Evolutionary conservation across 2,329 filamentous ascomycete genomes (phyloP), one percentile per base, ranked within the genome.

Genomic region (Conoideocrella luteorostrata): DNA sequence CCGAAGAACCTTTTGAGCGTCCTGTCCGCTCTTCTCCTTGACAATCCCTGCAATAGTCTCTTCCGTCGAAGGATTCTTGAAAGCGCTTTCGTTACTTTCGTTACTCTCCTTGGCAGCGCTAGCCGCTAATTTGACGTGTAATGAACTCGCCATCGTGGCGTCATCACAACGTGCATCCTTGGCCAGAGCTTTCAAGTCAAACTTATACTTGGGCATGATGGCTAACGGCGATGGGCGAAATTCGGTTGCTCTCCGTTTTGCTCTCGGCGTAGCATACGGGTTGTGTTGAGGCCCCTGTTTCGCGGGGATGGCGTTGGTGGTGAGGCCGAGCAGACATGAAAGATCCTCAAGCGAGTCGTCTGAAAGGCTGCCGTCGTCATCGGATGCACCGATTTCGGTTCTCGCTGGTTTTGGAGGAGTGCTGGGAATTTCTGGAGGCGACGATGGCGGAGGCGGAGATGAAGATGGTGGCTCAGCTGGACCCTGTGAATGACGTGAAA

Each of bases 311-410:
- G 36, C 24, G 51, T 49, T 39, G 50, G 36, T n/a, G 42, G 48
- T 7, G 33, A 52, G 52, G 5, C 59, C 55, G 10, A 67, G 53
- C 10, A 66, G 58, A 23, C 54, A 49, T 7, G 61, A 58, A 2
- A 83, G 59, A 34, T 75, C 69, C 5, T 75, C 71, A 12, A 83
- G 68, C 0, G 82, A 83, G 39, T 74, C 74, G 21, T 78, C 76
- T 15, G 80, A 80, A 15, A 55, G 59, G 22, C 73, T 74, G 15
- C 75, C 75, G n/a, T 86, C 84, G 9, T 84, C 83, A 55, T 90
- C 86, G 0, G 86, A 89, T 43, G 78, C 82, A 36, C 72, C 73
- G 32, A 90, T 84, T 44, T 83, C 66, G 11, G 51, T 7, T 45
- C 39, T 46, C 51, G 43, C 38, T 9, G 46, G 39, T 42, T 52